Conservation (phyloP, 352 stramenopile species). For the Elongisporangium anandrum region DNA sequence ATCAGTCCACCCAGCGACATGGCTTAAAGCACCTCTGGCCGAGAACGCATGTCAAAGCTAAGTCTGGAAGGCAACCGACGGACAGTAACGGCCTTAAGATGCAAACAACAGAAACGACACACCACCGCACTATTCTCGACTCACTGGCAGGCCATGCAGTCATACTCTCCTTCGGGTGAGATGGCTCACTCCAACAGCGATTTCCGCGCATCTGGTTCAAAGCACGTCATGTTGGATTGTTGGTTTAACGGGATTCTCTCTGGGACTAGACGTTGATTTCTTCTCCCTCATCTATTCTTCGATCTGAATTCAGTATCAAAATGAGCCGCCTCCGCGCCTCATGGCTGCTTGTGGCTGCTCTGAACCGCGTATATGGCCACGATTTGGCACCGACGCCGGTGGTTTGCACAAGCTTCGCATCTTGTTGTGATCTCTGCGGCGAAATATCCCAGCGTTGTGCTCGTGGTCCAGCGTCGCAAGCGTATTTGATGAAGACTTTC, state of each 20-base stretch:
- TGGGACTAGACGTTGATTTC: background rate
- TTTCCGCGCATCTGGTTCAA: background rate
- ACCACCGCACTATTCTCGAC: background rate
- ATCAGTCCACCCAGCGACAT: conserved; percentile 53
- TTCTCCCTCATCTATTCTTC: background rate
- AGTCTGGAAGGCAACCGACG: background rate
- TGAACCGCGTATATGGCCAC: background rate
- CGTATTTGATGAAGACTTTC: conserved; percentile 27
- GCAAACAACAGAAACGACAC: background rate
- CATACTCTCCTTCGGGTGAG: no score
- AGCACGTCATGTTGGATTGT: background rate
- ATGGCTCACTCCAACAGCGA: no score
- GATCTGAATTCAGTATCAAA: background rate
- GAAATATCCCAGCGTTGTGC: conserved; percentile 39
- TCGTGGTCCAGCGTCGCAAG: conserved; percentile 43
- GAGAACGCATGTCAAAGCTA: background rate
- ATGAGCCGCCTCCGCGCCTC: background rate
- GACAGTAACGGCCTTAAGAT: background rate
- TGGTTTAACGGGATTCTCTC: background rate
- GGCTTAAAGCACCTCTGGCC: background rate
- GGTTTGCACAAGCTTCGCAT: conserved; percentile 20
- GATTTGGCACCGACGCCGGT: background rate
- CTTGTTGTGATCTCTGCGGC: conserved; percentile 50
- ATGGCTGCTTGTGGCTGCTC: background rate
- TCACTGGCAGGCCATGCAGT: no score